Evolutionary conservation across 371 early-diverging fungal genomes (phyloP), one percentile per base, ranked within the genome.

Genomic region (Lichtheimia hyalospora): DNA sequence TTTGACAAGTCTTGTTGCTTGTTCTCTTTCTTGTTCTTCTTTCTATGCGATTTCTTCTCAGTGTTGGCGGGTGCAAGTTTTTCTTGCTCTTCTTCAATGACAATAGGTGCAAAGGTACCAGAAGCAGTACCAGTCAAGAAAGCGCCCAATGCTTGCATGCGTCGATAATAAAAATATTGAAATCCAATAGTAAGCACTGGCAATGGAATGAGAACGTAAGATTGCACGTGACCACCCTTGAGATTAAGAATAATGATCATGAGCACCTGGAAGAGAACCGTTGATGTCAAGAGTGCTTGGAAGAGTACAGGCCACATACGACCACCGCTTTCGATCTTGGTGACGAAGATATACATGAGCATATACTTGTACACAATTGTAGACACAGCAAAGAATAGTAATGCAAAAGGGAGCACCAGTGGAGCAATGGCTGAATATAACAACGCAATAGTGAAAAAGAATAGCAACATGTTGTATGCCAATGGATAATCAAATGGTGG

Each of bases 381-480:
- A 2, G 85, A 89, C 23, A 92, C 70, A 2, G 70, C 66, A 67
- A 92, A 93, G 67, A 86, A 89, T 4, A 90, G 44, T 12, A 82
- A 67, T 0, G 89, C 88, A 73, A 93, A 91, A 5, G 89, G 81
- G n/a, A 90, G 71, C 13, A 88, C 81, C 18, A 94, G 68, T 0
- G 95, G 95, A 8, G 93, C 85, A 60, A 92, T 85, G 25, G 87
- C 84, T 23, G 84, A 82, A 65, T 92, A 94, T 2, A 91, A 70
- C 61, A 94, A 66, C 4, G 90, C 86, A 60, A 92, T 82, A 1
- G 92, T 91, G 54, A 91, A 87, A 25, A 92, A 79, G 73, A 91
- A 91, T 61, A 90, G 62, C 18, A 91, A 70, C 15, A 83, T 63
- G 43, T 89, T 89, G 73, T 93, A 92, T 59, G 79, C 75, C 25